phyloP scores from a whole-genome alignment of 1,284 basidiomycete genomes.

The Boletus putidus region DNA sequence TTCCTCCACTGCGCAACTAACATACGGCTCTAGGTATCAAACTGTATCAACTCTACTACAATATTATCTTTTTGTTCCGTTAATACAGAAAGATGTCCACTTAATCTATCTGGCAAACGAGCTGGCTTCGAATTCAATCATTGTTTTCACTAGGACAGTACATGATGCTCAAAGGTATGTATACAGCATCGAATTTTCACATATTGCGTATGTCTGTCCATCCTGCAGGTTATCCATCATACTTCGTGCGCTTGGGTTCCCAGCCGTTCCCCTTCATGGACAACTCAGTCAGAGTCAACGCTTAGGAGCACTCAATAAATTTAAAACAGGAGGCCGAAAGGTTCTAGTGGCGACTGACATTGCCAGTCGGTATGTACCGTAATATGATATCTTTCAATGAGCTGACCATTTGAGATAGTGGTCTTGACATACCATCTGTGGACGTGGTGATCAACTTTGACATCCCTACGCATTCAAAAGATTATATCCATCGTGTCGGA shows the following conservation, averaged over 20 bases:
- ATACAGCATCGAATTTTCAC: not conserved
- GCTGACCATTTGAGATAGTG: constrained; percentile 48
- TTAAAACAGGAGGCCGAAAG: constrained; percentile 91
- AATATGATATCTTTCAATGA: constrained; percentile 4
- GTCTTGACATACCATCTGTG: constrained; percentile 95
- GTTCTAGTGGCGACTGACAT: constrained; percentile 97
- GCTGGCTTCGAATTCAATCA: constrained; percentile 89
- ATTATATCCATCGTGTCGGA: constrained; percentile 98
- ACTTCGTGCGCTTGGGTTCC: constrained; percentile 88
- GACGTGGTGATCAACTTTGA: constrained; percentile 99
- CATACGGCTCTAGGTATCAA: constrained; percentile 70
- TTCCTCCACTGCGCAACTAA: constrained; percentile 6
- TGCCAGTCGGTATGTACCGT: constrained; percentile 73
- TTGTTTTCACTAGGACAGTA: constrained; percentile 96
- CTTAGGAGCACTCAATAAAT: constrained; percentile 93
- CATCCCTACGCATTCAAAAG: constrained; percentile 97
- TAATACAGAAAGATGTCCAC: constrained; percentile 91
- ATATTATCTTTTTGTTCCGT: constrained; percentile 94
- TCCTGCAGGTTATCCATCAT: constrained; percentile 77
- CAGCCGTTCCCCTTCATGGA: constrained; percentile 95
- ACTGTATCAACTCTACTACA: constrained; percentile 95
- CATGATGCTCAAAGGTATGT: constrained; percentile 84
- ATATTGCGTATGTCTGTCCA: not conserved
- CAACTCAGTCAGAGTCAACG: constrained; percentile 94
- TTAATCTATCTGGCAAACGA: constrained; percentile 90